These are phyloP conservation scores for Musa beccarii DNA, from an alignment of 176 grass and related monocot species.

Conservation along the genomic window DNA sequence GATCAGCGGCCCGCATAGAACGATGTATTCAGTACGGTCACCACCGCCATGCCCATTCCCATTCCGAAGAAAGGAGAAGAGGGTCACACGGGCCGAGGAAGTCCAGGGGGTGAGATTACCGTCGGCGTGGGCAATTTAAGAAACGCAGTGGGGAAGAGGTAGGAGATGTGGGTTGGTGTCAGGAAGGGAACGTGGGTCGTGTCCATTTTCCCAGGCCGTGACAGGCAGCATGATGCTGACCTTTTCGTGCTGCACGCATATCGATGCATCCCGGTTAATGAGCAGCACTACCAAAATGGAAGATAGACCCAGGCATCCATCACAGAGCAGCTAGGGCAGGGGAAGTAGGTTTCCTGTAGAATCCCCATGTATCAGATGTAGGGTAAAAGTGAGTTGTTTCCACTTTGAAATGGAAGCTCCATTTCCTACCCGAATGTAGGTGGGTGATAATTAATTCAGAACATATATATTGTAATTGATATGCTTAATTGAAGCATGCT, in stretches of 20 bases:
- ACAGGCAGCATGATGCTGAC: not conserved
- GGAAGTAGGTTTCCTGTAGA: too few species aligned
- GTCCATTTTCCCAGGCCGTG: slow-evolving; percentile 4
- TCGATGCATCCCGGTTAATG: not conserved
- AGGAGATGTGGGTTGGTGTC: not conserved
- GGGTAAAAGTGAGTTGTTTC: too few species aligned
- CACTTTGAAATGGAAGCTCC: too few species aligned
- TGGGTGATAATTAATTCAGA: too few species aligned
- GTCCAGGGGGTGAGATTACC: not conserved
- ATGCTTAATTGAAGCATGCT: too few species aligned
- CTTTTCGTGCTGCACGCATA: slow-evolving; percentile 1
- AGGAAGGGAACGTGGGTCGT: not conserved
- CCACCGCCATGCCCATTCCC: not conserved
- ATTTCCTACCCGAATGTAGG: too few species aligned
- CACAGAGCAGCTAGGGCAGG: too few species aligned
- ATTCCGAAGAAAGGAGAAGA: not conserved
- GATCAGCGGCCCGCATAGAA: not conserved
- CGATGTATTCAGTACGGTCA: not conserved
- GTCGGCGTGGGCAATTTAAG: not conserved
- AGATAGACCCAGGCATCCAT: too few species aligned
- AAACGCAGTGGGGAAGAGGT: not conserved
- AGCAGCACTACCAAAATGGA: not conserved
- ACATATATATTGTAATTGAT: too few species aligned
- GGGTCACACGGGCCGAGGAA: not conserved
- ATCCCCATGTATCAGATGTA: too few species aligned